Percentiles rank a stretch among this genome's conserved stretches.
Conservation (phyloP, 176 grass and related monocot species). For the Microstegium vimineum region DNA sequence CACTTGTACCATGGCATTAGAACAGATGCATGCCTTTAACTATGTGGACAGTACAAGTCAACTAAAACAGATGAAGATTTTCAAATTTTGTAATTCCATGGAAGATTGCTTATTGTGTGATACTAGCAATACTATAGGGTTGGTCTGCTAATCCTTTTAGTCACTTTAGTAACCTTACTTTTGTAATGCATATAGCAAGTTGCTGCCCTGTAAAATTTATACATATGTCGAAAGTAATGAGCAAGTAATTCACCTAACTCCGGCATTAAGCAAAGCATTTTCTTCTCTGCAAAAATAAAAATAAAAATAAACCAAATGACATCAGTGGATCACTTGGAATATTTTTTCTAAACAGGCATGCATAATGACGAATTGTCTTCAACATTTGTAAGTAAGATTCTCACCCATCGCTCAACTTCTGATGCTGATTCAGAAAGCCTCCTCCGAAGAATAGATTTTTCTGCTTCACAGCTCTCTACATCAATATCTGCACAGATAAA, state of each 20-base stretch:
- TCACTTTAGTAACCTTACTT: not conserved
- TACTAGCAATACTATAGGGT: not conserved
- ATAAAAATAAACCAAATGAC: constrained; percentile 12
- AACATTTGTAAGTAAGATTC: constrained; percentile 5
- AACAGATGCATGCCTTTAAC: not conserved
- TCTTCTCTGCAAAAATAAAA: constrained; percentile 64
- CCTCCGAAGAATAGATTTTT: constrained; percentile 73
- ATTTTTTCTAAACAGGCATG: not conserved
- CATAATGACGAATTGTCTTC: not conserved
- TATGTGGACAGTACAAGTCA: not conserved
- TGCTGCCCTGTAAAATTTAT: not conserved
- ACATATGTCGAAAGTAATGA: constrained; percentile 11
- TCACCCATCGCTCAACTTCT: constrained; percentile 92
- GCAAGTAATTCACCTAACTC: constrained; percentile 15
- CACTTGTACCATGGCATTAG: not conserved
- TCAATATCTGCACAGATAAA: constrained; percentile 53
- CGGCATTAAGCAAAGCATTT: constrained; percentile 68
- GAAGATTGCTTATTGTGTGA: not conserved
- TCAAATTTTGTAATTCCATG: not conserved
- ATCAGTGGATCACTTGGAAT: constrained; percentile 15
- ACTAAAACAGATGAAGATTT: not conserved
- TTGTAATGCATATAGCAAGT: not conserved
- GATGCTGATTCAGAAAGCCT: constrained; percentile 85
- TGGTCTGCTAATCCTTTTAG: not conserved
- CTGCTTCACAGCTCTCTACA: constrained; percentile 59